These are phyloP conservation scores for Suhomyces pyralidae DNA, from an alignment of 805 yeast genomes.

Conservation along the genomic window DNA sequence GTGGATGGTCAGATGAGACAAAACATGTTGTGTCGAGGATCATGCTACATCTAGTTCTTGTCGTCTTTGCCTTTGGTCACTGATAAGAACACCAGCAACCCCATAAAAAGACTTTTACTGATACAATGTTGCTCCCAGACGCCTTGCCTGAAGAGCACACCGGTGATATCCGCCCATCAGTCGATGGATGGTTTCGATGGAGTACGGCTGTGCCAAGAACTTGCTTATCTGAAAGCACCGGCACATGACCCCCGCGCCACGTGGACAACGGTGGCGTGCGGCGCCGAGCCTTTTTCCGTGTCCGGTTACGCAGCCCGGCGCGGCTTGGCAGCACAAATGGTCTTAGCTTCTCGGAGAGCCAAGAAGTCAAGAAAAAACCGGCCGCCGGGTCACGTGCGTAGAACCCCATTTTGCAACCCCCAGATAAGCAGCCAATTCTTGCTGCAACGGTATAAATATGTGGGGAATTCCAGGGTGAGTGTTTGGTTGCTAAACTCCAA, in stretches of 20 bases:
- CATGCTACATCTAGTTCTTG: too few species aligned
- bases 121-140: background rate
- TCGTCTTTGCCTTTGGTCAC: conserved; percentile 26
- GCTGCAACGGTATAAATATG: background rate
- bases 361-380: background rate
- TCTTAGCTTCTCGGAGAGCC: background rate
- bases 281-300: conserved; percentile 3
- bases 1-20: too few species aligned
- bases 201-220: background rate
- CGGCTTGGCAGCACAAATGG: conserved; percentile 2
- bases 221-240: background rate
- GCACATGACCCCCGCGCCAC: background rate
- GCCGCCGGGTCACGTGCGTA: background rate
- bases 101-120: conserved; percentile 13
- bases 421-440: background rate
- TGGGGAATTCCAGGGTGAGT: background rate
- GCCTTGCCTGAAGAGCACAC: background rate
- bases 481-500: background rate
- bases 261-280: background rate
- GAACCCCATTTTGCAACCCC: background rate
- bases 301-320: background rate
- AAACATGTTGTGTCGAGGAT: too few species aligned
- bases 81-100: conserved; percentile 10
- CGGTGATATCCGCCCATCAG: background rate
- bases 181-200: background rate